These are phyloP conservation scores for Monosporozyma solicola DNA, from an alignment of 805 yeast genomes.

Conservation along the genomic window DNA sequence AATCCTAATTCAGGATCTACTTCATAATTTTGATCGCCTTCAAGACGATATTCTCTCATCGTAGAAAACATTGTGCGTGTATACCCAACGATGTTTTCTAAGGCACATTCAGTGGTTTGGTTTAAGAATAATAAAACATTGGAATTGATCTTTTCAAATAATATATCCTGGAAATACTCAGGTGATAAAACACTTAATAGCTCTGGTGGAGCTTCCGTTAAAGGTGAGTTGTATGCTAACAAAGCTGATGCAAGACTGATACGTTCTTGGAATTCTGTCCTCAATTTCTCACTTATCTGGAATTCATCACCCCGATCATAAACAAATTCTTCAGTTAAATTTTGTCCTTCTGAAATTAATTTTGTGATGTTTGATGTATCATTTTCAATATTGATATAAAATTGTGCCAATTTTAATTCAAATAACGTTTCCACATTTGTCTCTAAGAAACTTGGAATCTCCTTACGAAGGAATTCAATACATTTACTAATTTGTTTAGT, in stretches of 20 bases:
- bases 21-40: background rate
- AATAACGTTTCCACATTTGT: constrained; percentile 19
- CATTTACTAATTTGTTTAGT: constrained; percentile 40
- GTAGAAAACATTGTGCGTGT: constrained; percentile 32
- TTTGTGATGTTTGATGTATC: constrained; percentile 9
- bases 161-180: constrained; percentile 24
- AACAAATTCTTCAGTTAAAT: constrained; percentile 18
- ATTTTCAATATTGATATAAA: constrained; percentile 13
- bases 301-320: constrained; percentile 5
- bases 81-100: constrained; percentile 38
- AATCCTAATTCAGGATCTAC: background rate
- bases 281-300: constrained; percentile 12
- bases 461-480: constrained; percentile 28
- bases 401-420: constrained; percentile 24
- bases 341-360: constrained; percentile 19
- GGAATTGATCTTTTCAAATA: constrained; percentile 27
- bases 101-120: constrained; percentile 35
- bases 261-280: constrained; percentile 30
- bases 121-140: constrained; percentile 37
- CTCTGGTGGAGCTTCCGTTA: constrained; percentile 29
- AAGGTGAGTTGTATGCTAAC: constrained; percentile 46
- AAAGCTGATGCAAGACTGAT: constrained; percentile 42
- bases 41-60: constrained; percentile 8
- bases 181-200: constrained; percentile 16
- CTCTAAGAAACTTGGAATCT: constrained; percentile 21